Percentiles rank a stretch among this genome's conserved stretches.
Conservation (phyloP, 139 green algal genomes). For the Desmodesmus armatus region DNA sequence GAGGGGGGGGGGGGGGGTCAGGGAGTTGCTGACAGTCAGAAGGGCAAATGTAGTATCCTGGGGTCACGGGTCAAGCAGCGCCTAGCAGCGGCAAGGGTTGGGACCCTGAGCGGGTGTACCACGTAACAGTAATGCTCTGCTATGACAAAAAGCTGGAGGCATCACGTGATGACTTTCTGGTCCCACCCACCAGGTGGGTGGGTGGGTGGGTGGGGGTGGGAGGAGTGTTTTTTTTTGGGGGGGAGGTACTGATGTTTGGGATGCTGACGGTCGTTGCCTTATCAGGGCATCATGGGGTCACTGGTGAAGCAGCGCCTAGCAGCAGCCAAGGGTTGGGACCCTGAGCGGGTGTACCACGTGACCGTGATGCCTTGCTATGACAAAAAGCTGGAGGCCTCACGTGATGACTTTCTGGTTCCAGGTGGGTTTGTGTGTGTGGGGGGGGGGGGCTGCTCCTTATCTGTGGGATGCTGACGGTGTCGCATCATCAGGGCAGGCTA, state of each 20-base stretch:
- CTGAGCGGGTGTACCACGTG: constrained; percentile 83
- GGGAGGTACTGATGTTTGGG: too few species aligned
- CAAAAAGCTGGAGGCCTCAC: constrained; percentile 98
- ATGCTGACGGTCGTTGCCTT: too few species aligned
- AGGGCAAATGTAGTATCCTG: too few species aligned
- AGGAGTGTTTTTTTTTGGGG: too few species aligned
- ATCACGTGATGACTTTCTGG: constrained; percentile 80
- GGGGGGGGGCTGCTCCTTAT: too few species aligned
- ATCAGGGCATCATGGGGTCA: constrained; percentile 88
- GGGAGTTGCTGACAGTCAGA: too few species aligned
- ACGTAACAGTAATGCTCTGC: constrained; percentile 96
- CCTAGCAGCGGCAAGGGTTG: constrained; percentile 45
- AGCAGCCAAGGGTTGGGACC: constrained; percentile 39
- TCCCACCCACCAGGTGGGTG: too few species aligned
- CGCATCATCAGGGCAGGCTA: constrained; percentile 91
- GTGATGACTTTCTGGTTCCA: constrained; percentile 78
- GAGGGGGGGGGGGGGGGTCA: too few species aligned
- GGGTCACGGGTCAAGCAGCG: constrained; percentile 90
- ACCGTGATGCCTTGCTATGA: constrained; percentile 98
- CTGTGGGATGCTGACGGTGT: too few species aligned
- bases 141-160: constrained; percentile 99
- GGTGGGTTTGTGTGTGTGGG: too few species aligned
- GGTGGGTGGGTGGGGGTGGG: too few species aligned
- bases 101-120: constrained; percentile 77
- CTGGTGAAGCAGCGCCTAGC: constrained; percentile 86